These are phyloP conservation scores for Nitzschia palea DNA, from an alignment of 108 stramenopile species.

Conservation along the genomic window DNA sequence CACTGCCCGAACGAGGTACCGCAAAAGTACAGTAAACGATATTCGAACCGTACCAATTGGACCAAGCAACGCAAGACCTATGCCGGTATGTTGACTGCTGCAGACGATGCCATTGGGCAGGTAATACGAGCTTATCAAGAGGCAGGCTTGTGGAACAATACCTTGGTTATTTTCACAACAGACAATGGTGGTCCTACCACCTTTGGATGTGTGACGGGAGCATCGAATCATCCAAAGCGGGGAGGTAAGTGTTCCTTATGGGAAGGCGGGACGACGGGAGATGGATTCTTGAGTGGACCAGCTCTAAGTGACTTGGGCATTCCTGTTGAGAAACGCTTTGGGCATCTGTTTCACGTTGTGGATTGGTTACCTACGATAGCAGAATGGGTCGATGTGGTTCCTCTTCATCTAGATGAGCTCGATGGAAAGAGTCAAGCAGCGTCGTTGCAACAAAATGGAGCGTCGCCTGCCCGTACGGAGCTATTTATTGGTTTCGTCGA, in stretches of 20 bases:
- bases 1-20: conserved; percentile 48
- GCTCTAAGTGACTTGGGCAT: background rate
- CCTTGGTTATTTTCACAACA: conserved; percentile 48
- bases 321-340: background rate
- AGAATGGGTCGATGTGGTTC: conserved; percentile 14
- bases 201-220: conserved; percentile 19
- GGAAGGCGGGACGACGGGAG: conserved; percentile 57
- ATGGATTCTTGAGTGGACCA: conserved; percentile 39
- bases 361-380: conserved; percentile 50
- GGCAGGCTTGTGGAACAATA: conserved; percentile 34
- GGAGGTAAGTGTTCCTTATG: conserved; percentile 55
- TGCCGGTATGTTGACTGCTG: conserved; percentile 45
- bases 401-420: conserved; percentile 1
- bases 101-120: conserved; percentile 45
- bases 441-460: background rate
- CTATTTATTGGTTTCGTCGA: conserved; percentile 30
- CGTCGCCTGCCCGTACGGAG: conserved; percentile 25
- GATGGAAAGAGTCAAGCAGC: conserved; percentile 33
- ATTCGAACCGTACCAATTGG: conserved; percentile 16
- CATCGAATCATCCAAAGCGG: conserved; percentile 46
- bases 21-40: conserved; percentile 11
- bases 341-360: conserved; percentile 36
- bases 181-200: conserved; percentile 59
- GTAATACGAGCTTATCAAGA: conserved; percentile 32
- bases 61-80: conserved; percentile 27